A percentile compares a stretch with the other conserved stretches of the same genome.
Evolutionary conservation across 2,329 filamentous ascomycete genomes (phyloP).

Genomic region (Cytospora paraplurivora): DNA sequence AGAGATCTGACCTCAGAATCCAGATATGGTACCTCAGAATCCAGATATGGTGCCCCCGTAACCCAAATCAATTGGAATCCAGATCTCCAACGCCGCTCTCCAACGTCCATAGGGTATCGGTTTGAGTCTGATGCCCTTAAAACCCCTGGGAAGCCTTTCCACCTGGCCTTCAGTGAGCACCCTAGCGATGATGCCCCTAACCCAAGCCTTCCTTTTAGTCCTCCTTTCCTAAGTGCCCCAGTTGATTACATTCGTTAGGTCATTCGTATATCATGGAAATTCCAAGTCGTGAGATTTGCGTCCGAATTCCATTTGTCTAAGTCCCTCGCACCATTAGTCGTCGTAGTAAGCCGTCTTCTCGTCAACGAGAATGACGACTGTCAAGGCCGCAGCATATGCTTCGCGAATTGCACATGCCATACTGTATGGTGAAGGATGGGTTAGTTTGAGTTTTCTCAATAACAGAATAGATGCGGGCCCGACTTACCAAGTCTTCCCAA

Average conservation of each 20-base stretch:
- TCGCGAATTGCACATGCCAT: conserved; percentile 75
- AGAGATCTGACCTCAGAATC: neutral
- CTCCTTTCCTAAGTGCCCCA: neutral
- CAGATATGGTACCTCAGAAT: neutral
- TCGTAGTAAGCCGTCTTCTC: conserved; percentile 50
- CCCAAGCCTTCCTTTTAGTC: neutral
- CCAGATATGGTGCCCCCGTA: neutral
- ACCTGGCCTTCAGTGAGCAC: conserved; percentile 1
- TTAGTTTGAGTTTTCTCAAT: neutral
- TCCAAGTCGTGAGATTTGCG: conserved; percentile 3
- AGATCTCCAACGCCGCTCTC: neutral
- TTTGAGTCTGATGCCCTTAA: conserved; percentile 4
- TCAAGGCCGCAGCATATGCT: conserved; percentile 72
- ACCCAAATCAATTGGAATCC: neutral
- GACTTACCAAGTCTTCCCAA: conserved; percentile 66
- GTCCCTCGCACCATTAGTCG: conserved; percentile 20
- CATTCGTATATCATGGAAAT: neutral
- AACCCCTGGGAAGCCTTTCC: neutral
- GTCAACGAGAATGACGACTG: conserved; percentile 70
- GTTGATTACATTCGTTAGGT: conserved; percentile 6
- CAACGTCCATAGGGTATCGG: conserved; percentile 16
- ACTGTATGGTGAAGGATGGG: conserved; percentile 41
- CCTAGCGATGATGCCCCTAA: neutral
- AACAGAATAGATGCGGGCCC: neutral
- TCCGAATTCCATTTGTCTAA: neutral